phyloP scores from a whole-genome alignment of 768 basidiomycete species.

The Kwoniella newhampshirensis region DNA sequence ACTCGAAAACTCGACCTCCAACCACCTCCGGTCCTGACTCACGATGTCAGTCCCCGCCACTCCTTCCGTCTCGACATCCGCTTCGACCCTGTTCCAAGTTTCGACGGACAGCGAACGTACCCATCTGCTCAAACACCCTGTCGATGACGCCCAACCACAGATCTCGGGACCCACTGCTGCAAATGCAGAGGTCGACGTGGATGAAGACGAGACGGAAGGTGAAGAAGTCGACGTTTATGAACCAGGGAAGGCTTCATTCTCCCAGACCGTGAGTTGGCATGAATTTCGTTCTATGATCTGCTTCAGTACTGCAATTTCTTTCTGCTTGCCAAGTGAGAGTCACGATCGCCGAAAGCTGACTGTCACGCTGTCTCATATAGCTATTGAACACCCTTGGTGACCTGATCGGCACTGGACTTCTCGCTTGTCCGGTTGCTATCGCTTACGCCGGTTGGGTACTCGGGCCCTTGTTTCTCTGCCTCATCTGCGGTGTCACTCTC shows the following conservation, averaged over 20 bases:
- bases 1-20: too few species aligned
- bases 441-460: constrained; percentile 48
- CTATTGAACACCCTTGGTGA: constrained; percentile 43
- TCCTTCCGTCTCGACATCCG: constrained; percentile 8
- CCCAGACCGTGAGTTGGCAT: constrained; percentile 39
- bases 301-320: too few species aligned
- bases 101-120: constrained; percentile 7
- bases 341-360: constrained; percentile 4
- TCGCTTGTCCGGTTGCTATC: constrained; percentile 45
- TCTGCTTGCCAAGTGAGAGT: too few species aligned
- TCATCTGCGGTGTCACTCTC: constrained; percentile 32
- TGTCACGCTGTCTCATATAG: constrained; percentile 12
- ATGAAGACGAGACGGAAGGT: constrained; percentile 5
- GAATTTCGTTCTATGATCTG: too few species aligned
- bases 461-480: constrained; percentile 33
- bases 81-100: constrained; percentile 9
- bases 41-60: constrained; percentile 2
- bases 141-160: not conserved
- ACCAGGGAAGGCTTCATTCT: constrained; percentile 38
- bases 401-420: constrained; percentile 43
- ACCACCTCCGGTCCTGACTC: too few species aligned
- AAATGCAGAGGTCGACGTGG: constrained; percentile 5
- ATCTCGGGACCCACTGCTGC: not conserved
- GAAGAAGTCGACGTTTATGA: constrained; percentile 42
- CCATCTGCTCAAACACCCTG: constrained; percentile 1